Percentiles rank a stretch among this genome's conserved stretches.
phyloP scores from a whole-genome alignment of 345 rosid genomes.

The Aquilaria malaccensis region DNA sequence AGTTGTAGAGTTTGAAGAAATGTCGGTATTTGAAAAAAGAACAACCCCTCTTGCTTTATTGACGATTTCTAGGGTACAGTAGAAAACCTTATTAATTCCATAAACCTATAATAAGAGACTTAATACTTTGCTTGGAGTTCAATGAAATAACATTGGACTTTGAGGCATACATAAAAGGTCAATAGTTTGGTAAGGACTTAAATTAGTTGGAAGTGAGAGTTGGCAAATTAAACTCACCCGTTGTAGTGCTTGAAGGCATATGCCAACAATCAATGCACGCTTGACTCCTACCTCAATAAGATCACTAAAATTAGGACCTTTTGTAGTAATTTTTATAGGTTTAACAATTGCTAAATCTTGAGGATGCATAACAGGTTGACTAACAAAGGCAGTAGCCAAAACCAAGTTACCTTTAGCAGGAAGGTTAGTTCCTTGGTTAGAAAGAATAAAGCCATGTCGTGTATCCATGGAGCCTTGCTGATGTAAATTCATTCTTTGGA shows the following conservation, averaged over 20 bases:
- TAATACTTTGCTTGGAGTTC: too few species aligned
- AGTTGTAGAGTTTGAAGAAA: conserved; percentile 63
- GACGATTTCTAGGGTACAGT: conserved; percentile 91
- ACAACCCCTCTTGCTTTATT: conserved; percentile 72
- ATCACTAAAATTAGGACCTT: conserved; percentile 56
- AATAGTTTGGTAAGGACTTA: too few species aligned
- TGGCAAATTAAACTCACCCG: conserved; percentile 36
- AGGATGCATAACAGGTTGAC: conserved; percentile 50
- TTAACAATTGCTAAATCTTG: conserved; percentile 42
- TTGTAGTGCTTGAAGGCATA: conserved; percentile 76
- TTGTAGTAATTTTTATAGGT: conserved; percentile 35
- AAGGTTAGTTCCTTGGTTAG: conserved; percentile 40
- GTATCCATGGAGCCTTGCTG: conserved; percentile 53
- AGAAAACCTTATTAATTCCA: conserved; percentile 82
- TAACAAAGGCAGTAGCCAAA: conserved; percentile 74
- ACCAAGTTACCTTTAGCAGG: conserved; percentile 46
- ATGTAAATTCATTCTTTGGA: conserved; percentile 67
- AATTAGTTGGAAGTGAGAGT: too few species aligned
- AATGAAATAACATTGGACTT: too few species aligned
- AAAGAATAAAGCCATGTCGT: conserved; percentile 61
- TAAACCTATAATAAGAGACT: conserved; percentile 43
- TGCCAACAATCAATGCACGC: conserved; percentile 70
- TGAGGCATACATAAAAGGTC: too few species aligned
- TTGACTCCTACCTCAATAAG: conserved; percentile 71
- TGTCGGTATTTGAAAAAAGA: conserved; percentile 55